These are phyloP conservation scores for Paramecium biaurelia DNA, from an alignment of 73 alveolate species.

Conservation along the genomic window DNA sequence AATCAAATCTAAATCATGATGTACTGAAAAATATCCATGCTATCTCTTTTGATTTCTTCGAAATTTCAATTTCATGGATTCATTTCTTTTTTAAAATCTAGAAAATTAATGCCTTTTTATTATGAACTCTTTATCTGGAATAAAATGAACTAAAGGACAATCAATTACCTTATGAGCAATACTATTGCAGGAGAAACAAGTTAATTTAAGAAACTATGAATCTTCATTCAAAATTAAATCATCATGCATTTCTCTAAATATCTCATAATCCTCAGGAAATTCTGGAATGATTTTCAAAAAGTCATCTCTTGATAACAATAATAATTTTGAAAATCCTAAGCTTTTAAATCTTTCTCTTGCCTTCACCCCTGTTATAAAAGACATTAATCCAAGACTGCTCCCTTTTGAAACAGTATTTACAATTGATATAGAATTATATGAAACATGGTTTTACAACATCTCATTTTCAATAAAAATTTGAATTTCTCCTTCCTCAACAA, in stretches of 20 bases:
- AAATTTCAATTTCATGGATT: not conserved
- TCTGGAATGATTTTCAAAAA: not conserved
- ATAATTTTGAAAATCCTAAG: not conserved
- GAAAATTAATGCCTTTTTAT: not conserved
- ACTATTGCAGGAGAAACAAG: not conserved
- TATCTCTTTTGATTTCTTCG: not conserved
- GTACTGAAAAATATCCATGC: not conserved
- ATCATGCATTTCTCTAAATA: not conserved
- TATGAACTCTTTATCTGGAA: conserved; percentile 10
- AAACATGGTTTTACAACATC: not conserved
- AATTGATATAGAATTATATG: not conserved
- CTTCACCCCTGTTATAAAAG: not conserved
- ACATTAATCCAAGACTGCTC: not conserved
- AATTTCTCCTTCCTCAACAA: not conserved
- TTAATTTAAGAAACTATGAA: not conserved
- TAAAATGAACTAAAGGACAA: conserved; percentile 31
- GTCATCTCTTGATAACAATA: not conserved
- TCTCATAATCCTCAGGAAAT: conserved; percentile 7
- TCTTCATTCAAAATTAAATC: not conserved
- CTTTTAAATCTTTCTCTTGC: not conserved
- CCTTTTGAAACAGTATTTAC: not conserved
- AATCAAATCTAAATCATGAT: not conserved
- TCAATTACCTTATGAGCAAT: not conserved
- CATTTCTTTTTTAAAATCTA: not conserved
- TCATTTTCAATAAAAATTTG: not conserved